Evolutionary conservation across 176 grass and related monocot species (phyloP).

Genomic region (Typha latifolia): DNA sequence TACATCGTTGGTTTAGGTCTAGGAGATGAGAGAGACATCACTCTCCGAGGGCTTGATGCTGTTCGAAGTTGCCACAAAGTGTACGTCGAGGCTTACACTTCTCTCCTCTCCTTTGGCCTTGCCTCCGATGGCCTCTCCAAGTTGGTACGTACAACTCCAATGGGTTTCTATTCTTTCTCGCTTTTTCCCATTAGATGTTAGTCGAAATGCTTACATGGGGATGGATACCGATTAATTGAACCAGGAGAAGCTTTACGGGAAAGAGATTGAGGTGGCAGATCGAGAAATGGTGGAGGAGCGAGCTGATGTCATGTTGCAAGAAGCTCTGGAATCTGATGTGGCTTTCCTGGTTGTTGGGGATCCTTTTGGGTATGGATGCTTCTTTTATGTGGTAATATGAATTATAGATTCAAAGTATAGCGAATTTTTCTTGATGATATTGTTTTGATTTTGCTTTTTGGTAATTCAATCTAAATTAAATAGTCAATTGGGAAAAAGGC

Average conservation of each 20-base stretch:
- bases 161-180: neutral
- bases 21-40: constrained; percentile 87
- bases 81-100: constrained; percentile 93
- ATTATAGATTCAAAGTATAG: neutral
- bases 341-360: constrained; percentile 92
- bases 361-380: constrained; percentile 62
- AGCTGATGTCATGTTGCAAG: constrained; percentile 50
- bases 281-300: constrained; percentile 93
- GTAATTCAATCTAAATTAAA: no score
- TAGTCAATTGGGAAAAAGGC: no score
- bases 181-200: neutral
- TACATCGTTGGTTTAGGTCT: constrained; percentile 87
- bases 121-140: constrained; percentile 60
- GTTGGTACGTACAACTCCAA: constrained; percentile 39
- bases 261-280: constrained; percentile 66
- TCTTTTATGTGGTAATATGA: neutral
- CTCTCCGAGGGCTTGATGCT: constrained; percentile 69
- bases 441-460: no score
- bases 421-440: no score
- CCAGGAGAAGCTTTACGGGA: constrained; percentile 81
- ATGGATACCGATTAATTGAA: no score
- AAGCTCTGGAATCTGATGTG: constrained; percentile 36
- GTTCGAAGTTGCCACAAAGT: constrained; percentile 60
- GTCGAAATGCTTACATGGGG: neutral
- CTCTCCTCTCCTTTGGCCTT: constrained; percentile 78